phyloP scores from a whole-genome alignment of 2,329 filamentous ascomycete species.

The Colletotrichum phormii region DNA sequence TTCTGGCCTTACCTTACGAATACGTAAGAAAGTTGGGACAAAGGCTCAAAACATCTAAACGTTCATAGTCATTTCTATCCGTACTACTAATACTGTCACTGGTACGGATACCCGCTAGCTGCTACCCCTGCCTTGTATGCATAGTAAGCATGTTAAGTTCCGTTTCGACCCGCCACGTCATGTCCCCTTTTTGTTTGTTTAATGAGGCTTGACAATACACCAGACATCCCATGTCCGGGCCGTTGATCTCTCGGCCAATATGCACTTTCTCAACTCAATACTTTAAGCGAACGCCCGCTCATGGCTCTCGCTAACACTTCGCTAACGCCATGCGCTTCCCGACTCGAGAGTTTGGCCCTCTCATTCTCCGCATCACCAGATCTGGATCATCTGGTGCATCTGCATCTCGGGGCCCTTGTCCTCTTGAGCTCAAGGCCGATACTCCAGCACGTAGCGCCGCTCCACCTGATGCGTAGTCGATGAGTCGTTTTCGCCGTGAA shows the following conservation, averaged over 20 bases:
- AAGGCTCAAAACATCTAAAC: neutral
- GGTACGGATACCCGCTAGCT: neutral
- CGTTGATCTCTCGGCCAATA: slow-evolving; percentile 28
- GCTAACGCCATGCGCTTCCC: neutral
- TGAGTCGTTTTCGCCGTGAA: slow-evolving; percentile 82
- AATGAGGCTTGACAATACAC: slow-evolving; percentile 18
- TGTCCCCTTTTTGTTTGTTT: slow-evolving; percentile 25
- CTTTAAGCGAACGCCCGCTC: slow-evolving; percentile 23
- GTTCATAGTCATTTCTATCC: neutral
- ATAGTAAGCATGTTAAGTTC: slow-evolving; percentile 14
- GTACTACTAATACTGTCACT: neutral
- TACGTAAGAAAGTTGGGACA: neutral
- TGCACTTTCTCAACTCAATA: slow-evolving; percentile 5
- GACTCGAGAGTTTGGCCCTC: neutral
- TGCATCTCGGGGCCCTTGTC: neutral
- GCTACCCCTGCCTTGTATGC: slow-evolving; percentile 2
- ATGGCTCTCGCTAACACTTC: slow-evolving; percentile 15
- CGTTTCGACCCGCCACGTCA: slow-evolving; percentile 24
- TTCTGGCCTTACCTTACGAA: neutral
- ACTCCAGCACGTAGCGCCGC: slow-evolving; percentile 81
- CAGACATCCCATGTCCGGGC: slow-evolving; percentile 8
- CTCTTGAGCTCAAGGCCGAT: slow-evolving; percentile 54
- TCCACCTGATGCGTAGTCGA: slow-evolving; percentile 82
- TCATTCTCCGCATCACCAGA: neutral
- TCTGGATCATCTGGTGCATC: neutral